Percentiles rank a stretch among this genome's conserved stretches.
phyloP scores from a whole-genome alignment of 805 yeast species.

The Pichia gijzeniarum region DNA sequence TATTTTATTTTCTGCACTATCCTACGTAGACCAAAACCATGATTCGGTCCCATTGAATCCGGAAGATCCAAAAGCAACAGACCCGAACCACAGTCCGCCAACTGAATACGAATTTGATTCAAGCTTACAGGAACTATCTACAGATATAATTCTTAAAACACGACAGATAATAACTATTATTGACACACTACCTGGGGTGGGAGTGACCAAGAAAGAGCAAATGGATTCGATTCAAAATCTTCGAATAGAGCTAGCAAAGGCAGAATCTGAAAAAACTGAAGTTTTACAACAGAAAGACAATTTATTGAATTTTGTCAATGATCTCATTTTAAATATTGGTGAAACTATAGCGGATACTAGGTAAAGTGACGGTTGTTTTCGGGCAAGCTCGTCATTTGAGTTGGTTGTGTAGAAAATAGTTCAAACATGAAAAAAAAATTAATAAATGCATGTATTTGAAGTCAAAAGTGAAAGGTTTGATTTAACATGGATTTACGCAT shows the following conservation, averaged over 20 bases:
- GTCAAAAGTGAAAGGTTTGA: too few relatives aligned
- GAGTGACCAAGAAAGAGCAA: slow-evolving; percentile 73
- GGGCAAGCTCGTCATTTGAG: too few relatives aligned
- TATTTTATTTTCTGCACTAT: slow-evolving; percentile 71
- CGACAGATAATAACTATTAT: slow-evolving; percentile 82
- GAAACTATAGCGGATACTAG: slow-evolving; percentile 45
- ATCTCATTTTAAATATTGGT: slow-evolving; percentile 55
- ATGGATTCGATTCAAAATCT: slow-evolving; percentile 54
- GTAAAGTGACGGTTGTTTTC: background rate
- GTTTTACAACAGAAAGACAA: slow-evolving; percentile 60
- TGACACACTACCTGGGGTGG: slow-evolving; percentile 89
- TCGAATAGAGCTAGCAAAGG: slow-evolving; percentile 52
- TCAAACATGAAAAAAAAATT: too few relatives aligned
- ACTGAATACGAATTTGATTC: slow-evolving; percentile 31
- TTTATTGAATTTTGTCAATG: slow-evolving; percentile 56
- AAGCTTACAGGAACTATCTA: slow-evolving; percentile 69
- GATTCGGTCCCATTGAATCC: slow-evolving; percentile 45
- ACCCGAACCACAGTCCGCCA: slow-evolving; percentile 48
- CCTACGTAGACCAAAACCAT: slow-evolving; percentile 74
- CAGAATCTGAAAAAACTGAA: slow-evolving; percentile 51
- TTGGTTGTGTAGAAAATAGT: too few relatives aligned
- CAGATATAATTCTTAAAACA: slow-evolving; percentile 78
- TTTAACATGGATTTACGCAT: too few relatives aligned
- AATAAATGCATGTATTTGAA: too few relatives aligned
- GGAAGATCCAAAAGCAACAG: slow-evolving; percentile 52